These are phyloP conservation scores for Pseudogymnoascus sp. DNA, from an alignment of 2,329 filamentous ascomycete genomes.

Conservation along the genomic window DNA sequence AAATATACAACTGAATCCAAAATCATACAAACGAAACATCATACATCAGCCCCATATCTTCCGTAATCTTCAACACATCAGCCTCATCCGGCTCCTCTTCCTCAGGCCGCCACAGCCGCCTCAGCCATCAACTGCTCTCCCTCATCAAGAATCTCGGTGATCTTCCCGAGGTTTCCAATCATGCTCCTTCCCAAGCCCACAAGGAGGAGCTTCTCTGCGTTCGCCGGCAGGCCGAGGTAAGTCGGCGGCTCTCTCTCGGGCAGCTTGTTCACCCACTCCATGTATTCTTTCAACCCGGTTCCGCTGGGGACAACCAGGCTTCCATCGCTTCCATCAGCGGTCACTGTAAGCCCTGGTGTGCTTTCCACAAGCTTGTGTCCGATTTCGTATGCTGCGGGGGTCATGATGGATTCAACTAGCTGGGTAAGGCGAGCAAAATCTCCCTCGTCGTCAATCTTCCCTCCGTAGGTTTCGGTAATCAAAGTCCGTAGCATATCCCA, in stretches of 20 bases:
- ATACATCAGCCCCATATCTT: background rate
- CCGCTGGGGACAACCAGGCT: conserved; percentile 68
- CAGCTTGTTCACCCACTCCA: conserved; percentile 80
- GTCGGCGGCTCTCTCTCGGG: conserved; percentile 95
- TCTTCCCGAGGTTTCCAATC: conserved; percentile 73
- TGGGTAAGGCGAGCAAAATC: conserved; percentile 68
- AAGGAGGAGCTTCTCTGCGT: conserved; percentile 90
- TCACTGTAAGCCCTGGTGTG: conserved; percentile 15
- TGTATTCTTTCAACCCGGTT: conserved; percentile 78
- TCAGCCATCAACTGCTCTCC: conserved; percentile 84
- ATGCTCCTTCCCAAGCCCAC: conserved; percentile 80
- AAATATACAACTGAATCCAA: conserved; percentile 7
- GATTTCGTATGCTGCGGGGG: conserved; percentile 82
- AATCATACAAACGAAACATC: conserved; percentile 8
- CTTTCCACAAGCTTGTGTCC: conserved; percentile 81
- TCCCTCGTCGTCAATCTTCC: conserved; percentile 87
- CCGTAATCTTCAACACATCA: conserved; percentile 2
- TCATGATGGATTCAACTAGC: conserved; percentile 72
- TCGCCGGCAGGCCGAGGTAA: conserved; percentile 85
- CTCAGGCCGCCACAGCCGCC: conserved; percentile 20
- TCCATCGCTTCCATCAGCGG: conserved; percentile 36
- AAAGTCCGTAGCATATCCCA: conserved; percentile 94
- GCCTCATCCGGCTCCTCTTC: background rate
- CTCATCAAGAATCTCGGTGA: conserved; percentile 84
- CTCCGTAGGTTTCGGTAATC: conserved; percentile 89